Percentiles rank a stretch among this genome's conserved stretches.
Evolutionary conservation across 495 filamentous ascomycete genomes (phyloP).

Genomic region (Achaetomiella virescens): DNA sequence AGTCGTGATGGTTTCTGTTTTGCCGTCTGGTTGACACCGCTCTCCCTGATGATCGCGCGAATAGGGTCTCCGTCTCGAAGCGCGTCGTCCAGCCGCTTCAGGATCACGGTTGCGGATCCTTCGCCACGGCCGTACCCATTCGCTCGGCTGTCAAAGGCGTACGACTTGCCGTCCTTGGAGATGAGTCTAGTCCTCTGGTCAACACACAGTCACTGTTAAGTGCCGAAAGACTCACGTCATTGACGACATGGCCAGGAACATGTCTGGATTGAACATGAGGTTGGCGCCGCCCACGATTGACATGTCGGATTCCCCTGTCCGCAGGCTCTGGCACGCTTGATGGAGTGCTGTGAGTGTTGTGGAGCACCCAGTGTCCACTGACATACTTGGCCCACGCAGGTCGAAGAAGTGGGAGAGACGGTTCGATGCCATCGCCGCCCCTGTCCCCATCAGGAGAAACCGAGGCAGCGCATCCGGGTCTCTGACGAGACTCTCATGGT

Average conservation of each 20-base stretch:
- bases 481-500: slow-evolving; percentile 36
- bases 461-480: slow-evolving; percentile 25
- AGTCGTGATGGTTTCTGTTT: slow-evolving; percentile 37
- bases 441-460: slow-evolving; percentile 49
- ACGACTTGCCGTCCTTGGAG: slow-evolving; percentile 29
- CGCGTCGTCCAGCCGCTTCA: slow-evolving; percentile 56
- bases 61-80: slow-evolving; percentile 50
- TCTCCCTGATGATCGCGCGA: slow-evolving; percentile 53
- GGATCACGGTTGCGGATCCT: slow-evolving; percentile 45
- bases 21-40: slow-evolving; percentile 52
- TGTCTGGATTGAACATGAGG: slow-evolving; percentile 29
- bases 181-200: slow-evolving; percentile 16
- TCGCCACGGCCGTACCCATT: slow-evolving; percentile 62
- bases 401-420: slow-evolving; percentile 54
- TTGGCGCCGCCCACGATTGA: slow-evolving; percentile 43
- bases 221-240: slow-evolving; percentile 17
- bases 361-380: slow-evolving; percentile 56
- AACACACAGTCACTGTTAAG: neutral
- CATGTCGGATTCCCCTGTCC: slow-evolving; percentile 41
- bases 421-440: slow-evolving; percentile 45
- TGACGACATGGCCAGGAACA: slow-evolving; percentile 32
- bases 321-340: slow-evolving; percentile 43
- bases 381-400: slow-evolving; percentile 49
- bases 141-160: slow-evolving; percentile 46
- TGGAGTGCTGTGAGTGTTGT: slow-evolving; percentile 48